Base-by-base conservation (phyloP, 495 filamentous ascomycete species). In the Podospora anserina region DNA sequence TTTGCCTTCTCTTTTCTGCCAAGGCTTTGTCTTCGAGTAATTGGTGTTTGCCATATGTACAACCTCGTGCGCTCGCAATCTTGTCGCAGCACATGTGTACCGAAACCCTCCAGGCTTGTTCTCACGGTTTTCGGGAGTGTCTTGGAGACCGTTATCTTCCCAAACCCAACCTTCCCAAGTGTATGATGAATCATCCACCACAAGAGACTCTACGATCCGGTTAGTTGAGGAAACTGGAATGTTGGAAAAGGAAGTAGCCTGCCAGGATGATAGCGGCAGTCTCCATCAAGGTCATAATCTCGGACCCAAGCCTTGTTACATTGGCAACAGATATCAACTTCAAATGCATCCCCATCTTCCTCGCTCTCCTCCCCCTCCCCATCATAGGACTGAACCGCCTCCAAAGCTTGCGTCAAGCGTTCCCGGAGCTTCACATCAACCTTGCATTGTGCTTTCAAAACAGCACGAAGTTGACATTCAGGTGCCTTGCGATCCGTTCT, bases 81-180 rank as follows among this genome's bases (percentile, higher is more conserved):
- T 61, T 6, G 15, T 61, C 58, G 23, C 58, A 61, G 27, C 58
- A 61, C 18, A 23, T 23, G 18, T 16, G 23, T 61, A 61, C 26
- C 58, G 18, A 23, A 61, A 61, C 3, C 27, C 58, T 19, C 5
- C 19, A 15, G 58, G 58, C 18, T 20, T 20, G n/a, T 15, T 27
- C 23, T 61, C 58, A 23, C 58, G 58, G 23, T 23, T 61, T 23
- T 23, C 58, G 19, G 19, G 19, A 5, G 58, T 26, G 58, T 61
- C 58, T 15, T 26, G 19, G n/a, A 61, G 19, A 15, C 58, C 58
- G 27, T 61, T 19, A 30, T 61, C 23, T 30, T 61, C 19, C 19
- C 27, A 61, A 20, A 30, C 26, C 58, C 58, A 61, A 26, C 58
- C 58, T 61, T 61, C 58, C 58, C 58, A 61, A 16, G 11, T 13